These are phyloP conservation scores for Marsdenia floribunda DNA, from an alignment of 257 asterid species.

Conservation along the genomic window DNA sequence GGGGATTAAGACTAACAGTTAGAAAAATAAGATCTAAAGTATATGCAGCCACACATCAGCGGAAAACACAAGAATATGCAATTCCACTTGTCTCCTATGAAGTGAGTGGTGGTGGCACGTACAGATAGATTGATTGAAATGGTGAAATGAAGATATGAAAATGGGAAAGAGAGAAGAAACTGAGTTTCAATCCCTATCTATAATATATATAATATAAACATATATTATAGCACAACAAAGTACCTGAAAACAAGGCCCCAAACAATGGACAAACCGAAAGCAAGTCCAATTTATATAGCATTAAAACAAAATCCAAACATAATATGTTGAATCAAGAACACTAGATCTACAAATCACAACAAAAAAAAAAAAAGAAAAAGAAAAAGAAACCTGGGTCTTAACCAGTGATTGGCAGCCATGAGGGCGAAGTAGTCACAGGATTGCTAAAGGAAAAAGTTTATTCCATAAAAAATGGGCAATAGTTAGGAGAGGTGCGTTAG, in stretches of 20 bases:
- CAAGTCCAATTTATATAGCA: neutral
- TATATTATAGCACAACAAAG: too few species aligned
- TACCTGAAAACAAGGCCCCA: too few species aligned
- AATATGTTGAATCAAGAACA: neutral
- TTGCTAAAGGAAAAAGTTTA: neutral
- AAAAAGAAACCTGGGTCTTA: conserved; percentile 68
- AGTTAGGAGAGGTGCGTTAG: too few species aligned
- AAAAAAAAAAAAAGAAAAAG: neutral
- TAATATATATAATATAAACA: neutral
- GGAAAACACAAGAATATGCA: conserved; percentile 7
- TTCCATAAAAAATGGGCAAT: too few species aligned
- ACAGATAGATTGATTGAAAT: neutral
- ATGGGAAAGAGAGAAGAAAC: neutral
- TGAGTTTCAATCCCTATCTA: neutral
- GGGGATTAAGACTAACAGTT: conserved; percentile 75
- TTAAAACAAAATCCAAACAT: neutral
- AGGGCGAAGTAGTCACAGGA: neutral
- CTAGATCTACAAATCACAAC: conserved; percentile 7
- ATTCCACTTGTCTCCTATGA: neutral
- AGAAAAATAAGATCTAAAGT: conserved; percentile 83
- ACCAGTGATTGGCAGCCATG: conserved; percentile 51
- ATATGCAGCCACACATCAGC: conserved; percentile 90
- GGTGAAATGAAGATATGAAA: neutral
- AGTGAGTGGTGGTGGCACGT: neutral
- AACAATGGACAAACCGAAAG: conserved; percentile 75